phyloP scores from a whole-genome alignment of 1,139 yeast species.

The Geotrichum bryndzae region DNA sequence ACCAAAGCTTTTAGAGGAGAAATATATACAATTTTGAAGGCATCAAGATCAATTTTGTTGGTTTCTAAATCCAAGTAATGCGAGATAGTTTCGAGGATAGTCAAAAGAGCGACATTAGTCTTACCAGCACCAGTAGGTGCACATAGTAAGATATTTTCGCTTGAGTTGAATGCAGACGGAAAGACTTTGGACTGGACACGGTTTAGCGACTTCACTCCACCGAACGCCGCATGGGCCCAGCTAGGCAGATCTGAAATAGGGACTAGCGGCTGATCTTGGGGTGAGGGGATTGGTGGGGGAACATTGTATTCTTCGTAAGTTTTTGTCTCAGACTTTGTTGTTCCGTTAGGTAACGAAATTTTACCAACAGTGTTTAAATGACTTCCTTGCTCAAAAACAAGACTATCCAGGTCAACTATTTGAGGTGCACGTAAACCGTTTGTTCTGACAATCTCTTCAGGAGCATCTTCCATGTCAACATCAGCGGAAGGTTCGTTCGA shows the following conservation, averaged over 20 bases:
- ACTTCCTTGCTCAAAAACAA: constrained; percentile 67
- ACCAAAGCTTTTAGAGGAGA: constrained; percentile 95
- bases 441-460: constrained; percentile 24
- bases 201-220: constrained; percentile 59
- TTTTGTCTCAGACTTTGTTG: constrained; percentile 67
- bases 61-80: constrained; percentile 46
- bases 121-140: constrained; percentile 99
- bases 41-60: constrained; percentile 47
- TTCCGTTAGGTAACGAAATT: constrained; percentile 73
- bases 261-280: constrained; percentile 46
- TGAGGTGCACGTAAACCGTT: constrained; percentile 41
- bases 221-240: constrained; percentile 75
- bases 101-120: constrained; percentile 86
- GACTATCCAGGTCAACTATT: constrained; percentile 55
- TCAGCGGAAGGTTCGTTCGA: constrained; percentile 22
- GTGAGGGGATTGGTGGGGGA: constrained; percentile 61
- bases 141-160: constrained; percentile 72
- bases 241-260: constrained; percentile 60
- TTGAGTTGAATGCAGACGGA: constrained; percentile 67
- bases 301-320: constrained; percentile 82
- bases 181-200: constrained; percentile 77
- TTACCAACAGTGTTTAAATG: constrained; percentile 61
- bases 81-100: constrained; percentile 58
- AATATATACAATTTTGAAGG: constrained; percentile 77
- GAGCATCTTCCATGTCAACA: constrained; percentile 24